phyloP scores from a whole-genome alignment of 805 yeast genomes.

The Nakazawaea molendinolei region DNA sequence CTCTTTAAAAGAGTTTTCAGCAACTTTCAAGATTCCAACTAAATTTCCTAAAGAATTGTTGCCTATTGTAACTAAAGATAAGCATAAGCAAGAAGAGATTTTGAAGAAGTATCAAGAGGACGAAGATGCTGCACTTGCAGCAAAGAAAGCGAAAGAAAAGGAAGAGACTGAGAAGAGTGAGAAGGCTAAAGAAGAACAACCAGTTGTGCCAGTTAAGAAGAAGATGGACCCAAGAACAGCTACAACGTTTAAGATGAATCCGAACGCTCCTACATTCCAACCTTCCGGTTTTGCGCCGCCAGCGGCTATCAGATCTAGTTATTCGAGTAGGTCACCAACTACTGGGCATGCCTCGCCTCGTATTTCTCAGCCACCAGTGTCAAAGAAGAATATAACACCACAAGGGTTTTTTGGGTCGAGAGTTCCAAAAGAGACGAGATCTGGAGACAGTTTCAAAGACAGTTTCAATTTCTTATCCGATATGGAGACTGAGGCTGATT shows the following conservation, averaged over 20 bases:
- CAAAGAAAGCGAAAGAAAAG: constrained; percentile 14
- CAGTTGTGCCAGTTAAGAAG: constrained; percentile 25
- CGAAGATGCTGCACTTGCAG: constrained; percentile 13
- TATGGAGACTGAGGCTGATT: constrained; percentile 30
- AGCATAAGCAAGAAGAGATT: constrained; percentile 57
- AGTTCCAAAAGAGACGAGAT: constrained; percentile 23
- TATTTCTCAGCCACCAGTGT: constrained; percentile 8
- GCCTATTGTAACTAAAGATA: constrained; percentile 66
- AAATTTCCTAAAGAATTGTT: constrained; percentile 52
- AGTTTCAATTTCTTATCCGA: constrained; percentile 49
- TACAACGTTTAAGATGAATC: constrained; percentile 64
- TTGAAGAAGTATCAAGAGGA: constrained; percentile 24
- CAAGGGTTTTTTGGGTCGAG: constrained; percentile 31
- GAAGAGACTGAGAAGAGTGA: constrained; percentile 14
- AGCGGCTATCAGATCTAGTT: constrained; percentile 7
- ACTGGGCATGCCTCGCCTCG: constrained; percentile 14
- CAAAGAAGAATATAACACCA: constrained; percentile 12
- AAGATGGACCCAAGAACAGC: constrained; percentile 48
- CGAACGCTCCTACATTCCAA: constrained; percentile 60
- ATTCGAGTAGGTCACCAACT: constrained; percentile 5
- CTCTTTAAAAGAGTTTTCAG: constrained; percentile 70
- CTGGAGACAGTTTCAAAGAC: constrained; percentile 28
- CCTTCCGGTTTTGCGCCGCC: constrained; percentile 31
- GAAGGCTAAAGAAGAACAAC: constrained; percentile 7
- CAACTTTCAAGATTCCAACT: constrained; percentile 58